Evolutionary conservation across 495 filamentous ascomycete species (phyloP).

Genomic region (Aspergillus homomorphus): DNA sequence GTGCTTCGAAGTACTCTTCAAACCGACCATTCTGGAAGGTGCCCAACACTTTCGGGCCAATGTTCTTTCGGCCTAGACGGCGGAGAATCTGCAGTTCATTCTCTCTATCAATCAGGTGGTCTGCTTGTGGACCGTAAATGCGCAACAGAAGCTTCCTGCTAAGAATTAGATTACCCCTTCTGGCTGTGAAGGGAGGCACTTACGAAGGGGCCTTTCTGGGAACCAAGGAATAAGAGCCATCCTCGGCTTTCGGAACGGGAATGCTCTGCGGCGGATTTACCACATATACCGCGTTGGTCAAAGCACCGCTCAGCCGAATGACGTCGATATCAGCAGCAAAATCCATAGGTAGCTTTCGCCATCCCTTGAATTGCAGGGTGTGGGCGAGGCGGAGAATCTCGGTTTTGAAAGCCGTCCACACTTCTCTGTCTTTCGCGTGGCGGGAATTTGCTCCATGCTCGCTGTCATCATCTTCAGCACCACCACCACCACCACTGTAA

Average conservation of each 20-base stretch:
- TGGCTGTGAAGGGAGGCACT: conserved; percentile 16
- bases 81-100: conserved; percentile 84
- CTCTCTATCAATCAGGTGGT: conserved; percentile 91
- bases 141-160: conserved; percentile 78
- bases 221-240: conserved; percentile 32
- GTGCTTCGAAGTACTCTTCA: conserved; percentile 85
- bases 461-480: conserved; percentile 44
- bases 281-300: conserved; percentile 96
- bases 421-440: conserved; percentile 63
- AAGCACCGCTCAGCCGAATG: conserved; percentile 81
- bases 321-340: conserved; percentile 68
- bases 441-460: conserved; percentile 29
- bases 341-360: conserved; percentile 80
- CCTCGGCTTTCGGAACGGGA: conserved; percentile 35
- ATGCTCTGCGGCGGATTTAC: conserved; percentile 72
- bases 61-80: conserved; percentile 83
- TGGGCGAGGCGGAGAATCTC: conserved; percentile 88
- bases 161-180: conserved; percentile 12
- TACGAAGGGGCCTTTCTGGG: conserved; percentile 54
- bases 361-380: conserved; percentile 84
- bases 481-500: conserved; percentile 61
- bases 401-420: conserved; percentile 78
- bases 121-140: conserved; percentile 93
- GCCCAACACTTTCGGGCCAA: conserved; percentile 88
- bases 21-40: conserved; percentile 96